Evolutionary conservation across 1,284 basidiomycete species (phyloP), one percentile per base, ranked within the genome.

Genomic region (Lentinus polychrous): DNA sequence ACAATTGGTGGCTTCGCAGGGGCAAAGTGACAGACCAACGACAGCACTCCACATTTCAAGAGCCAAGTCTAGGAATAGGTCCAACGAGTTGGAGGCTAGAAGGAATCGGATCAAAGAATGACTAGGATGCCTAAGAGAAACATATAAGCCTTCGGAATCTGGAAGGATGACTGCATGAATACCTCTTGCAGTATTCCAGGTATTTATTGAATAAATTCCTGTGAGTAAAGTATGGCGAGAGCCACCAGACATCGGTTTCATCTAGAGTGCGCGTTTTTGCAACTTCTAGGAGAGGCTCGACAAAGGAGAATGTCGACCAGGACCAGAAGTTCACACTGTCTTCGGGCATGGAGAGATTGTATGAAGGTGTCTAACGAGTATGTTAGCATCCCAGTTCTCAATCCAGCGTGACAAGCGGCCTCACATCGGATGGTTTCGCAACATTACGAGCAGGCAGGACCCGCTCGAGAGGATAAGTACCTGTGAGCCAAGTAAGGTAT

Each of bases 221-320:
- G 52, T 89, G 82, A 48, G 75, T 75, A 65, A 87, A 81, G 50
- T 78, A 85, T 1, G 82, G 79, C 1, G 86, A 87, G 17, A 91
- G 68, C 1, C 58, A 66, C 74, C 87, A 91, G 0, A 91, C 77
- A 58, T 91, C 87, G n/a, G 65, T 62, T 14, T 81, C 79, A 45
- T 86, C 70, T 23, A 91, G 64, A 23, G 83, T 84, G 45, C 78
- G 70, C 33, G 67, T 63, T 45, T 67, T 66, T 0, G 80, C 77
- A n/a, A 82, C 62, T 45, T 66, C 57, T 58, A 91, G 79, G 42
- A 91, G 69, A 0, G 83, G 79, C 57, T 82, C 77, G 40, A 92
- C 75, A 68, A 90, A 93, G 1, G 77, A 75, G 62, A 91, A 91
- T 1, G 78, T 81, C 45, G 79, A 71, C 85, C 89, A 91, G n/a